Evolutionary conservation across 2,329 filamentous ascomycete genomes (phyloP), one percentile per base, ranked within the genome.

Genomic region (Aureobasidium sp.): DNA sequence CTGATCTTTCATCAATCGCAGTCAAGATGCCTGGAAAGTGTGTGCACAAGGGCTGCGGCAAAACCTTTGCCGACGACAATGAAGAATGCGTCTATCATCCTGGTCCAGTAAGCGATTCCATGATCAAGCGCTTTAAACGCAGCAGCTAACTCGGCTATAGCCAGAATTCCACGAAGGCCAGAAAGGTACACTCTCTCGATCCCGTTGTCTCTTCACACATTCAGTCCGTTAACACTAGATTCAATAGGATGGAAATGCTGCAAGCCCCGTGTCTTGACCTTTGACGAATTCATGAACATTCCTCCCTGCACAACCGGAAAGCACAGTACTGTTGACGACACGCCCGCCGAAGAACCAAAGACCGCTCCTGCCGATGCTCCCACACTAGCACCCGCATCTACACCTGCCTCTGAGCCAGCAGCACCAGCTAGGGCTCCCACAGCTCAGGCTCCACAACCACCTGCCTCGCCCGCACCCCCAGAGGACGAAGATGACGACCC

Each of bases 81-180:
- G 93, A 96, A 75, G 82, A 87, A 68, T 99, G 94, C 78, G 79
- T 85, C 69, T 97, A 97, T 79, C 94, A 99, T 77, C 91, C 93
- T 47, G 92, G 92, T 57, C 60, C 60, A 24, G 60, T 62, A 36
- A 36, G 60, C 12, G n/a, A 12, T n/a, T 7, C 41, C 10, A 20
- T 24, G 1, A 32, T 27, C 15, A 2, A 32, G 15, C 36, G 12
- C 20, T 15, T 39, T n/a, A 1, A n/a, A n/a, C 10, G 34, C 39
- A 13, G 2, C 17, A 15, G 26, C 50, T 64, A 37, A 64, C 61
- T 61, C 20, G 32, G 62, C 47, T 67, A 64, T 65, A 71, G 34
- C 94, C 94, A 50, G 82, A 94, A 73, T 99, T 99, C 76, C 94
- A 97, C 75, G 94, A 99, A 79, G 94, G 94, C 65, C 93, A 97